These are phyloP conservation scores for Cupressus sempervirens DNA, from an alignment of 75 land plant genomes.

Conservation along the genomic window DNA sequence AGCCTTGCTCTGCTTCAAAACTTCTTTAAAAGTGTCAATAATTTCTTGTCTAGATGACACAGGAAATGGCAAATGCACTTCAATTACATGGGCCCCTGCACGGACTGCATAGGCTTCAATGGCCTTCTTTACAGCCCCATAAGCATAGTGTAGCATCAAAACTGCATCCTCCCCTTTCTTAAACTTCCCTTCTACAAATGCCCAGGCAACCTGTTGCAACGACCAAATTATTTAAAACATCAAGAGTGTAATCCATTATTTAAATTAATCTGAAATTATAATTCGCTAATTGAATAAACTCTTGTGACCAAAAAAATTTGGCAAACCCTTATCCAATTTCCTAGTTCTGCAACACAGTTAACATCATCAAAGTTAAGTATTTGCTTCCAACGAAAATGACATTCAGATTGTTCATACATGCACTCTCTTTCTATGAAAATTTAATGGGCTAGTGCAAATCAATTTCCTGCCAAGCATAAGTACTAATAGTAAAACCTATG, in stretches of 20 bases:
- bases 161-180: slow-evolving; percentile 40
- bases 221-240: slow-evolving; percentile 18
- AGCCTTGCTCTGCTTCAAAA: slow-evolving; percentile 20
- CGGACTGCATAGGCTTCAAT: slow-evolving; percentile 35
- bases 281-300: not conserved
- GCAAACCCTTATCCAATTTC: not conserved
- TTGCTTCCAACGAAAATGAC: not conserved
- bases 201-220: slow-evolving; percentile 42
- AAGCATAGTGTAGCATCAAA: slow-evolving; percentile 32
- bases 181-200: slow-evolving; percentile 32
- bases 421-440: not conserved
- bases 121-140: slow-evolving; percentile 49
- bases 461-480: not conserved
- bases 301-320: not conserved
- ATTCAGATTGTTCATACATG: not conserved
- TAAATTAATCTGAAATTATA: not conserved
- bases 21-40: slow-evolving; percentile 12
- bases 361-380: not conserved
- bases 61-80: slow-evolving; percentile 38
- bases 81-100: slow-evolving; percentile 36
- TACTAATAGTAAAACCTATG: not conserved
- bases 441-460: not conserved
- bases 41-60: slow-evolving; percentile 29
- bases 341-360: not conserved
- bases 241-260: not conserved